phyloP scores from a whole-genome alignment of 78 protist genomes.

The Dictyostelium discoideum region DNA sequence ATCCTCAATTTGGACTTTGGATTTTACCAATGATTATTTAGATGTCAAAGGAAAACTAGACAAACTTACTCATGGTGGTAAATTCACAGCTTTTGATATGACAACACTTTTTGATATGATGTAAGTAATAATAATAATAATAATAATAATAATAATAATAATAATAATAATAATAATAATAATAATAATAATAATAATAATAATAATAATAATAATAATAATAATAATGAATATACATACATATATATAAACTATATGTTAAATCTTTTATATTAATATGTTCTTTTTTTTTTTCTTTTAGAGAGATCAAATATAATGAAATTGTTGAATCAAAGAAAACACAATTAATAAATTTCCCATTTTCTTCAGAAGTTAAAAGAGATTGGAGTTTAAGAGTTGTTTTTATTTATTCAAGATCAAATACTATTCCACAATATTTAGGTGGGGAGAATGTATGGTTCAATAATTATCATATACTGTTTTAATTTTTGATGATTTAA shows the following conservation, averaged over 20 bases:
- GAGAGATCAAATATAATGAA: constrained; percentile 33
- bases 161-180: no score
- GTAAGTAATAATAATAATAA: constrained; percentile 38
- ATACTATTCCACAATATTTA: constrained; percentile 43
- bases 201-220: no score
- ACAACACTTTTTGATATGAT: constrained; percentile 69
- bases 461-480: background rate
- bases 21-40: constrained; percentile 47
- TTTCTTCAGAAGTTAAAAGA: background rate
- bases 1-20: constrained; percentile 42
- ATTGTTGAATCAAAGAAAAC: constrained; percentile 8
- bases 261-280: no score
- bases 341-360: background rate
- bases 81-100: constrained; percentile 65
- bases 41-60: constrained; percentile 53
- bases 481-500: background rate
- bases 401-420: constrained; percentile 72
- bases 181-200: no score
- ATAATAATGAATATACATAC: no score
- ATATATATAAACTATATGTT: background rate
- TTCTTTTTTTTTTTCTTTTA: no score
- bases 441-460: constrained; percentile 46
- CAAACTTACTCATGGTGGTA: constrained; percentile 45
- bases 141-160: no score
- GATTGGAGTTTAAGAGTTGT: constrained; percentile 57